Evolutionary conservation across 108 stramenopile species (phyloP).

Genomic region (Pseudonitzschia pungens): DNA sequence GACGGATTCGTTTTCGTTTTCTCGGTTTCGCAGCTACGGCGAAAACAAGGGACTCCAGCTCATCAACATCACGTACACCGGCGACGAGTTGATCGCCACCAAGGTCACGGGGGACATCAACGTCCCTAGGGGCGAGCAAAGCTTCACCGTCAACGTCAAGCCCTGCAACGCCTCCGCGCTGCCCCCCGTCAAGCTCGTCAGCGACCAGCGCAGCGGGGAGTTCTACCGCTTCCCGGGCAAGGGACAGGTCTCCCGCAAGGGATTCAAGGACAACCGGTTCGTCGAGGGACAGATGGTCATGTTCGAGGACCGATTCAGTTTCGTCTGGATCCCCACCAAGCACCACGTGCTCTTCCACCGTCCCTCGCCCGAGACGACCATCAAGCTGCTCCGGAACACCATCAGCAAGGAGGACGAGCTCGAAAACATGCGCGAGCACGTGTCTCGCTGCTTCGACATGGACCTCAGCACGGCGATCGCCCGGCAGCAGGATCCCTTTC

Average conservation of each 20-base stretch:
- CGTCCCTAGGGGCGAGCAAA: slow-evolving; percentile 68
- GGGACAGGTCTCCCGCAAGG: slow-evolving; percentile 69
- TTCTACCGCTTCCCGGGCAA: slow-evolving; percentile 52
- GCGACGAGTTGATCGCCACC: slow-evolving; percentile 68
- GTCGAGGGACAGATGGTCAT: slow-evolving; percentile 79
- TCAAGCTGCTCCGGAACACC: slow-evolving; percentile 51
- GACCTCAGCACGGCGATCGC: slow-evolving; percentile 36
- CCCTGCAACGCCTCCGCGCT: slow-evolving; percentile 39
- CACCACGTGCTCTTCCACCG: slow-evolving; percentile 77
- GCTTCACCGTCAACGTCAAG: slow-evolving; percentile 63
- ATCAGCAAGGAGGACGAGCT: slow-evolving; percentile 53
- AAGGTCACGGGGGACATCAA: slow-evolving; percentile 80
- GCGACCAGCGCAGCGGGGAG: slow-evolving; percentile 53
- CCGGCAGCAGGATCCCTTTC: slow-evolving; percentile 20
- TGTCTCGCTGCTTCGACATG: slow-evolving; percentile 56
- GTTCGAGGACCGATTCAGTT: slow-evolving; percentile 70
- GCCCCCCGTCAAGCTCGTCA: slow-evolving; percentile 45
- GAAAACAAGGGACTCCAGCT: slow-evolving; percentile 55
- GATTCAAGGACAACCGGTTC: slow-evolving; percentile 59
- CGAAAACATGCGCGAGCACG: slow-evolving; percentile 52
- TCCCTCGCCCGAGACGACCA: slow-evolving; percentile 59
- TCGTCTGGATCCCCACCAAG: slow-evolving; percentile 78
- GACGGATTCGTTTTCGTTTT: not conserved
- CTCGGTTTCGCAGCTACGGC: slow-evolving; percentile 49
- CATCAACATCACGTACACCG: slow-evolving; percentile 73